Evolutionary conservation across 805 yeast genomes (phyloP).

Genomic region (Wickerhamiella vanderwaltii): DNA sequence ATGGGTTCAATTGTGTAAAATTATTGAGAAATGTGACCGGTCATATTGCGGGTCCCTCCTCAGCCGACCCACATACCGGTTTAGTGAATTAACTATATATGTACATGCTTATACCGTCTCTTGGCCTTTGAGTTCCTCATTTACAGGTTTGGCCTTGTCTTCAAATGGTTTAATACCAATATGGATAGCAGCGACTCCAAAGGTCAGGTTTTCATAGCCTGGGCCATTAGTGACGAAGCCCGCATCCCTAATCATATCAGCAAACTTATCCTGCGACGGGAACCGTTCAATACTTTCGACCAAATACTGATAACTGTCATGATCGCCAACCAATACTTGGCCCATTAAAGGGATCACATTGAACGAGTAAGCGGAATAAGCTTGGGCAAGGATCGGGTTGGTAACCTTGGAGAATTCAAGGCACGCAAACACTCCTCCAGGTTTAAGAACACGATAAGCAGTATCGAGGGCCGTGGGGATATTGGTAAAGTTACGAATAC

Average conservation of each 20-base stretch:
- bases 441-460: constrained; percentile 91
- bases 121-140: background rate
- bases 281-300: constrained; percentile 89
- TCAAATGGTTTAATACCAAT: constrained; percentile 62
- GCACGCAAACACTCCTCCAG: constrained; percentile 97
- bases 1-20: too few relatives aligned
- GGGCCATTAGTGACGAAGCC: constrained; percentile 84
- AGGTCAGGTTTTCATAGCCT: constrained; percentile 88
- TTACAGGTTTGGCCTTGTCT: background rate
- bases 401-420: constrained; percentile 89
- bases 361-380: constrained; percentile 82
- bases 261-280: constrained; percentile 86
- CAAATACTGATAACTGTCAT: constrained; percentile 90
- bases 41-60: background rate
- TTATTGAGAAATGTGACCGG: too few relatives aligned
- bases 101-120: background rate
- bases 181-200: constrained; percentile 93
- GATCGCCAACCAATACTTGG: constrained; percentile 86
- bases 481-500: constrained; percentile 91
- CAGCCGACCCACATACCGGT: background rate
- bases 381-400: constrained; percentile 57
- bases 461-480: constrained; percentile 87
- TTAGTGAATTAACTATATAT: too few relatives aligned
- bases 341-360: constrained; percentile 87
- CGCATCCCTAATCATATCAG: constrained; percentile 83